A percentile compares a stretch with the other conserved stretches of the same genome.
phyloP scores from a whole-genome alignment of 1,284 basidiomycete genomes.

The Puccinia horiana region DNA sequence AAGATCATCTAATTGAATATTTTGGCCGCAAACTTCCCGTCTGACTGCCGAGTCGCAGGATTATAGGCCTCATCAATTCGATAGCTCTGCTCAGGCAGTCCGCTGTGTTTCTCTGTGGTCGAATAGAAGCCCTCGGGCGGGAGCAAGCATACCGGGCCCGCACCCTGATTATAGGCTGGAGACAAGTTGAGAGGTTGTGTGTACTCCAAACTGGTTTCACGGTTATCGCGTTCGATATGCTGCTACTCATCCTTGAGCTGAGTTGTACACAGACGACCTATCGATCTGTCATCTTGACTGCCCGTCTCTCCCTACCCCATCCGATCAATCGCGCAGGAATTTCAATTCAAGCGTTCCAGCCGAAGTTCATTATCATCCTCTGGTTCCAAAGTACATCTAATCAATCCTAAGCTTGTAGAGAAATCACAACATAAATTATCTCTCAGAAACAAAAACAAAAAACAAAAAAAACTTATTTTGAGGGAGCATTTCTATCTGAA shows the following conservation, averaged over 20 bases:
- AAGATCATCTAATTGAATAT: too few species aligned
- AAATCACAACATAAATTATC: neutral
- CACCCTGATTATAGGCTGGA: neutral
- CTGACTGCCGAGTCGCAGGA: neutral
- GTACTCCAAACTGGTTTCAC: neutral
- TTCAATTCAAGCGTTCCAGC: neutral
- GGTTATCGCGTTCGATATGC: too few species aligned
- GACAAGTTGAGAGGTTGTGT: neutral
- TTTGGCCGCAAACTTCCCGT: too few species aligned
- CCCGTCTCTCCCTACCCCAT: neutral
- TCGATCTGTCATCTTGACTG: neutral
- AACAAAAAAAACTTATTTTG: neutral
- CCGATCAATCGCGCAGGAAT: neutral
- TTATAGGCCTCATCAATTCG: neutral
- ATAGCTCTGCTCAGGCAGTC: too few species aligned
- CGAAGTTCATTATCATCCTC: neutral
- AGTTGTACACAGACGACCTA: neutral
- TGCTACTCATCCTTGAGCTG: neutral
- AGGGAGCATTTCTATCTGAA: neutral
- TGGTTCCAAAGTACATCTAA: too few species aligned
- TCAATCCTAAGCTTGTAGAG: too few species aligned
- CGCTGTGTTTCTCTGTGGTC: neutral
- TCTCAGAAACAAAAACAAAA: neutral
- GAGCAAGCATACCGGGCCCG: neutral
- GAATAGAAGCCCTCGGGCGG: neutral